Conservation (phyloP, 179 eudicot genomes). For the Patellifolia procumbens region DNA sequence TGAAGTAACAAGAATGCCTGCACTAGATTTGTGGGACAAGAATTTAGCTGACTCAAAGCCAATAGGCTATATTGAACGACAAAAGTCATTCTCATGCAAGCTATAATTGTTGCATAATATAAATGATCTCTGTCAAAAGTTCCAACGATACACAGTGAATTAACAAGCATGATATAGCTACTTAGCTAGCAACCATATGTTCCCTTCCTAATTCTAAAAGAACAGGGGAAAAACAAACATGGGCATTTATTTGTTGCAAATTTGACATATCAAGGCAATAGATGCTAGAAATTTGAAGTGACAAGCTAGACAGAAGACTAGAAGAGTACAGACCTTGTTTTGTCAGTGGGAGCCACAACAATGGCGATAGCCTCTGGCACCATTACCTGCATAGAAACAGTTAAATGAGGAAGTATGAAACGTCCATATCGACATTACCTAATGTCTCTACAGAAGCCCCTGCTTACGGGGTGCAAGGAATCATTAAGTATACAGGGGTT, state of each 20-base stretch:
- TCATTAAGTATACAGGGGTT: neutral
- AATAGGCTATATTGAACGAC: too few species aligned
- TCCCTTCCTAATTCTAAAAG: neutral
- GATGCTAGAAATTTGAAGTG: neutral
- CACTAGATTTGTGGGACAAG: neutral
- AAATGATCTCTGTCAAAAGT: neutral
- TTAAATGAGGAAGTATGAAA: neutral
- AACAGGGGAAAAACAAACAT: neutral
- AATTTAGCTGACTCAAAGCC: neutral
- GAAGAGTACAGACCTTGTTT: slow-evolving; percentile 48
- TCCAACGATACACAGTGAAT: neutral
- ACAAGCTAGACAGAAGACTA: slow-evolving; percentile 14
- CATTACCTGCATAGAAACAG: slow-evolving; percentile 56
- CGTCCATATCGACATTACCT: neutral
- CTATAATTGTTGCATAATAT: neutral
- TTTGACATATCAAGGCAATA: neutral
- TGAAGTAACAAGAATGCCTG: too few species aligned
- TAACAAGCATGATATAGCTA: neutral
- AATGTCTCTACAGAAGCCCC: neutral
- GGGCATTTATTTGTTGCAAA: neutral
- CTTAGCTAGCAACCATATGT: neutral
- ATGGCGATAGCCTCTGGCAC: slow-evolving; percentile 83
- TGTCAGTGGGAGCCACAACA: slow-evolving; percentile 82
- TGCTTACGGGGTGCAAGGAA: neutral
- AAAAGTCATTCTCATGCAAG: slow-evolving; percentile 5